These are phyloP conservation scores for Lentithecium fluviatile DNA, from an alignment of 495 filamentous ascomycete species.

Conservation along the genomic window DNA sequence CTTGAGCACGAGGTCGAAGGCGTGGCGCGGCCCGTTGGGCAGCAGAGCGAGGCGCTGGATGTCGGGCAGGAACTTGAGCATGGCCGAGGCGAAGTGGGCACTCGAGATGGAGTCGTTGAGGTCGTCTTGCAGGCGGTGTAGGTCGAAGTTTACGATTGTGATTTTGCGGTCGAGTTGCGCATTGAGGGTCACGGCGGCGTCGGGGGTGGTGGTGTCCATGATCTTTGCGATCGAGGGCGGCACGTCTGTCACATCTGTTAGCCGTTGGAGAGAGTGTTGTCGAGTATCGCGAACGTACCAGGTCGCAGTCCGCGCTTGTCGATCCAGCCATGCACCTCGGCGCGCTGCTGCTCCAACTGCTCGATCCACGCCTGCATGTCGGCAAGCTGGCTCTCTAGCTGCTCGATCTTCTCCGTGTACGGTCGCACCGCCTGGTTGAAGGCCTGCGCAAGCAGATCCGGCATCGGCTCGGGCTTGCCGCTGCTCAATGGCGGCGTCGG, in stretches of 20 bases:
- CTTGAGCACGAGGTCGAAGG: constrained; percentile 54
- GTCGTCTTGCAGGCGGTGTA: constrained; percentile 54
- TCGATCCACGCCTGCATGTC: constrained; percentile 48
- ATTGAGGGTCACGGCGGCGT: constrained; percentile 49
- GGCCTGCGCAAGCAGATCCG: constrained; percentile 50
- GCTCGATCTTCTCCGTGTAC: constrained; percentile 50
- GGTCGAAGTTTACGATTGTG: constrained; percentile 56
- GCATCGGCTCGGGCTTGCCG: constrained; percentile 41
- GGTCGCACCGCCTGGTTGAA: constrained; percentile 53
- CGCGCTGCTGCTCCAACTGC: constrained; percentile 48
- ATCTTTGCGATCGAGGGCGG: constrained; percentile 50
- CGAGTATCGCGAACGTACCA: constrained; percentile 40
- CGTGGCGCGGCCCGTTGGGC: constrained; percentile 46
- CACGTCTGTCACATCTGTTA: constrained; percentile 42
- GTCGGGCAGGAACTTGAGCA: constrained; percentile 51
- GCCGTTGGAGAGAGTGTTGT: constrained; percentile 18
- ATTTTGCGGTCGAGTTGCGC: constrained; percentile 56
- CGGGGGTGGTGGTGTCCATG: constrained; percentile 48
- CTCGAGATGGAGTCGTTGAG: constrained; percentile 48
- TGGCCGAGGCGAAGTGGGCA: constrained; percentile 48
- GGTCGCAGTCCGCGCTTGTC: constrained; percentile 53
- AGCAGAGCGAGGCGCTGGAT: constrained; percentile 48
- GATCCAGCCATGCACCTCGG: constrained; percentile 53
- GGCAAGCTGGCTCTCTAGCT: constrained; percentile 47
- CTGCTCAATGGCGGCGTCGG: constrained; percentile 18